Base-by-base conservation (phyloP, 139 green algal genomes). In the Chlamydomonas sp. region DNA sequence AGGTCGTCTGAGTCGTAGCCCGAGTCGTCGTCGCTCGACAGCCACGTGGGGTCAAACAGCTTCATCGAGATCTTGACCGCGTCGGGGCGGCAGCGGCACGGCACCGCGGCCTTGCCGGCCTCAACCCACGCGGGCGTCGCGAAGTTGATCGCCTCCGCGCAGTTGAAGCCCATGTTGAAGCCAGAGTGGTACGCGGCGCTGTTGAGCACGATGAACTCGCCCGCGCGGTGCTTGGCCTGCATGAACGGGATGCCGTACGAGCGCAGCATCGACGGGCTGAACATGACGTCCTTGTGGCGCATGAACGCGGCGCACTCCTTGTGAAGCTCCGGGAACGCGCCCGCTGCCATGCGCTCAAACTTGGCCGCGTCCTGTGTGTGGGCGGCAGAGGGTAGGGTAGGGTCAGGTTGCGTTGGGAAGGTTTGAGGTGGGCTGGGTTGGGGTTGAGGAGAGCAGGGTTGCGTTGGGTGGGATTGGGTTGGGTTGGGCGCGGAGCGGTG, bases 181-280 rank as follows among this genome's bases (percentile, higher is more conserved):
- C 88, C 88, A 0, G 58, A 43, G 68, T 95, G 87, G 78, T 92
- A 95, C 3, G 83, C 78, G 22, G 73, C 74, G 1, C 89, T 84
- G 74, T 93, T 95, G 34, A 92, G 90, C 63, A 96, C 76, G 5
- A 96, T 81, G 47, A 92, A 96, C 75, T 96, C 86, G 22, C 88
- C 88, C 2, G 85, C 61, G 20, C 86, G 65, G 64, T 90, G 85
- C 75, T 85, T 84, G 49, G 82, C 80, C 68, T 88, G 81, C 47
- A 69, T 47, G 34, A 79, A 84, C 29, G 78, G 50, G 20, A 90
- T 78, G 73, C 73, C 69, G 71, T 86, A 81, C 0, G 70, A 80
- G 31, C 67, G 48, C 8, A 86, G 74, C 54, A 84, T 58, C 3
- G 64, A 59, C 34, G 81, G 79, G 36, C 69, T 75, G 35, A 88